phyloP scores from a whole-genome alignment of 495 filamentous ascomycete species.

The Trichoderma parareesei region DNA sequence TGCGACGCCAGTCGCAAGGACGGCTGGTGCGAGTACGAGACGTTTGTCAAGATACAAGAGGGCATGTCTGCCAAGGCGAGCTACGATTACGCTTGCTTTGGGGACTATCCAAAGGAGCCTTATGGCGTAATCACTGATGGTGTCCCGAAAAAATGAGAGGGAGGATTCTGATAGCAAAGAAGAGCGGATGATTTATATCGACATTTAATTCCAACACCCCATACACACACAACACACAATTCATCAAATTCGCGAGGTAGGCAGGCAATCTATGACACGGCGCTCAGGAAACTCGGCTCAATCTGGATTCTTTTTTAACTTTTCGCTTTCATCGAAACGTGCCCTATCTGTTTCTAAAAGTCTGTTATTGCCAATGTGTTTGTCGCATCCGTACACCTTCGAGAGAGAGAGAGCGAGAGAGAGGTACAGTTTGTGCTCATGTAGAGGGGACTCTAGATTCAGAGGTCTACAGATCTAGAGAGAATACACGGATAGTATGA shows the following conservation, averaged over 20 bases:
- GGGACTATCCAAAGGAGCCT: constrained; percentile 31
- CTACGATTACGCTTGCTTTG: constrained; percentile 49
- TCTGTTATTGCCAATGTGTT: too few relatives aligned
- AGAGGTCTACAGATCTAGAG: too few relatives aligned
- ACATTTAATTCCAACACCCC: background rate
- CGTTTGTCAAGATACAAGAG: constrained; percentile 45
- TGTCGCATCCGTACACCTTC: too few relatives aligned
- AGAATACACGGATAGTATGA: too few relatives aligned
- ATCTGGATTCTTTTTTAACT: background rate
- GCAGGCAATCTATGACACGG: background rate
- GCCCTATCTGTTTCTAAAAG: too few relatives aligned
- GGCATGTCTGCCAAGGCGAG: constrained; percentile 35
- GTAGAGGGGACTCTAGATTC: too few relatives aligned
- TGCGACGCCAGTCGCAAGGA: constrained; percentile 48
- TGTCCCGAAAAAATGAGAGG: constrained; percentile 18
- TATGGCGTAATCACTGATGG: constrained; percentile 40
- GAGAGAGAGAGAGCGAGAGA: too few relatives aligned
- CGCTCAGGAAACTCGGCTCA: background rate
- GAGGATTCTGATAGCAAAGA: background rate
- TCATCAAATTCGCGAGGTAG: background rate
- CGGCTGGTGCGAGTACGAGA: constrained; percentile 55
- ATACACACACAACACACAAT: background rate
- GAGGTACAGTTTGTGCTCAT: too few relatives aligned
- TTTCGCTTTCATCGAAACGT: background rate
- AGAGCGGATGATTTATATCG: background rate